Evolutionary conservation across 768 basidiomycete species (phyloP).

Genomic region (Sarcodon sp.): DNA sequence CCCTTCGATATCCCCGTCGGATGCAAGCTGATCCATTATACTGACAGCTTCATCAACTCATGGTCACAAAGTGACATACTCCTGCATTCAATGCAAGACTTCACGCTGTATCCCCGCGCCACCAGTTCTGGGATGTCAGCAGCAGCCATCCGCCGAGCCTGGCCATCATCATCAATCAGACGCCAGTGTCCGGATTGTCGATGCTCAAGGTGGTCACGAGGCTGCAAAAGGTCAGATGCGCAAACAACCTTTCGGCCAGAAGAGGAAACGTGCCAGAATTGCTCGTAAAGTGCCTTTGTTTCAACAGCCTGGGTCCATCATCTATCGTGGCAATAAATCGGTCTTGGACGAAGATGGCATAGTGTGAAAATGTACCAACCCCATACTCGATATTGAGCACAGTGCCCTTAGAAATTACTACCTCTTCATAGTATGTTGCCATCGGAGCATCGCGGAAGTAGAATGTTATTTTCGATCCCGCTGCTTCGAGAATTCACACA

Average conservation of each 20-base stretch:
- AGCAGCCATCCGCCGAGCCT: too few species aligned
- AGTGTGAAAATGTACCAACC: too few species aligned
- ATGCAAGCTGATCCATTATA: constrained; percentile 13
- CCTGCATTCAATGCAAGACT: constrained; percentile 44
- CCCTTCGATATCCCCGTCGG: background rate
- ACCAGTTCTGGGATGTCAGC: constrained; percentile 14
- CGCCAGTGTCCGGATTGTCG: background rate
- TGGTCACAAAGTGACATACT: constrained; percentile 42
- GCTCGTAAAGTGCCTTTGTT: constrained; percentile 47
- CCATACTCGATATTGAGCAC: too few species aligned
- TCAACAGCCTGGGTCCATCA: constrained; percentile 48
- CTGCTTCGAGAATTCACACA: too few species aligned
- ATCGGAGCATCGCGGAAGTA: too few species aligned
- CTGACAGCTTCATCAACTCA: constrained; percentile 29
- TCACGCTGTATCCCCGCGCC: constrained; percentile 61
- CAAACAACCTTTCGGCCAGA: constrained; percentile 2
- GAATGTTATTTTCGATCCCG: too few species aligned
- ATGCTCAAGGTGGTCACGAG: background rate
- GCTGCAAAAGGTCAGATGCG: background rate
- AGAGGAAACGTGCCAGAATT: constrained; percentile 11
- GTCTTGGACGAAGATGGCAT: background rate
- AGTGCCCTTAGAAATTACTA: too few species aligned
- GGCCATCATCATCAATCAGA: background rate
- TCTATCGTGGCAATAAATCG: constrained; percentile 51
- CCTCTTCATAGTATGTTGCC: too few species aligned